Evolutionary conservation across 2,329 filamentous ascomycete species (phyloP), one percentile per base, ranked within the genome.

Genomic region (Fusarium redolens): DNA sequence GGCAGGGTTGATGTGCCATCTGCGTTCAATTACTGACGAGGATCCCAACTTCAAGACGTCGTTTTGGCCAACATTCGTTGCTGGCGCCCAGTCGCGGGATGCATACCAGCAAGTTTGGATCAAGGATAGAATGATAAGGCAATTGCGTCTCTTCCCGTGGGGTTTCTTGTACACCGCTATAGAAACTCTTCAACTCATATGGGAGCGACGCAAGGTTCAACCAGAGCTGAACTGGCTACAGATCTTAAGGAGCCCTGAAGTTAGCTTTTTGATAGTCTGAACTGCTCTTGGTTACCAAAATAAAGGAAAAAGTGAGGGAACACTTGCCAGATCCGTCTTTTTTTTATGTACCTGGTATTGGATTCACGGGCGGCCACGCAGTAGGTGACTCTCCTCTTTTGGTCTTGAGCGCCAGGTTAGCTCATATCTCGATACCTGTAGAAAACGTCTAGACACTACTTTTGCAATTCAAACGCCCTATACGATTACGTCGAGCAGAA

Each of bases 21-120:
- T 64, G 20, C 13, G 47, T 10, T 38, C 54, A 6, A 59, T 64
- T 18, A 31, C 54, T 7, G 54, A 64, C 11, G 54, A 45, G 11
- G 61, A 64, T 18, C 61, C 61, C 8, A 64, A 57, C 31, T 64
- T 64, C 44, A 64, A 64, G 45, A 64, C 61, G 7, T 59, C 61
- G 4, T 57, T 57, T 28, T 64, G 61, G 61, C 61, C 61, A 7
- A 64, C 54, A 8, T 64, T 64, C 35, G 47, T 64, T 6, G 61
- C 61, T 10, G 61, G 61, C 7, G 61, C 61, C 4, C 54, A 64
- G 48, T 41, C 61, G 4, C 52, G 54, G 11, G 54, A 59, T 31
- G n/a, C 17, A 20, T 18, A 59, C 17, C 56, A 48, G 11, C 61
- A 59, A 22, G 30, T 37, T 14, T 64, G 44, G 61, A 51, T 58